Evolutionary conservation across 345 rosid genomes (phyloP).

Genomic region (Eucalyptus caleyi): DNA sequence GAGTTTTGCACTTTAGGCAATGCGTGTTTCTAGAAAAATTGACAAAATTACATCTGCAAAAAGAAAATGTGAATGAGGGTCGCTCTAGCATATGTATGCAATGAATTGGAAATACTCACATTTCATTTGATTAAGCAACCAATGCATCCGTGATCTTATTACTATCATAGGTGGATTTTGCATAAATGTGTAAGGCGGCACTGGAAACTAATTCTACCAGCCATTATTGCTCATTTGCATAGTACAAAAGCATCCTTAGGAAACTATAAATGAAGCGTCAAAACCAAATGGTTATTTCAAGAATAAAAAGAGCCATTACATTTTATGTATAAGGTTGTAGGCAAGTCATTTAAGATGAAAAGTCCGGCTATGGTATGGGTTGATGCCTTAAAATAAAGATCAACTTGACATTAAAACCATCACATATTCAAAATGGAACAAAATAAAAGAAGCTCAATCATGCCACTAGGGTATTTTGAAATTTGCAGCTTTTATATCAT

Average conservation of each 20-base stretch:
- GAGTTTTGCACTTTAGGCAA: constrained; percentile 56
- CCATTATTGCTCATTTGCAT: background rate
- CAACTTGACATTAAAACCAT: background rate
- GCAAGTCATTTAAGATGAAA: background rate
- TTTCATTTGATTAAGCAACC: background rate
- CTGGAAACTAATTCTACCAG: background rate
- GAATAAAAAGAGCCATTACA: background rate
- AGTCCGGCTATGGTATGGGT: too few relatives aligned
- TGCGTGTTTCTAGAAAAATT: constrained; percentile 50
- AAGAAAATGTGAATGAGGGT: background rate
- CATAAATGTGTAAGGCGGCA: background rate
- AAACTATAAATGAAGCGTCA: background rate
- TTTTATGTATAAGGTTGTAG: background rate
- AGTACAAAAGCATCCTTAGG: background rate
- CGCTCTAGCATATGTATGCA: background rate
- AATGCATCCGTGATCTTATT: background rate
- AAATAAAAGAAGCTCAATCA: background rate
- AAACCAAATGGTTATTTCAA: background rate
- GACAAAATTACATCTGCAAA: constrained; percentile 47
- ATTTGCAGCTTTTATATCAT: background rate
- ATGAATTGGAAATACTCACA: background rate
- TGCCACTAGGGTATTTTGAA: background rate
- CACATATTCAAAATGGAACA: background rate
- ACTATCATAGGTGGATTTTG: background rate
- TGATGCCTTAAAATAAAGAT: too few relatives aligned